Conservation (phyloP, 352 stramenopile genomes). For the Blastocystis sp. region DNA sequence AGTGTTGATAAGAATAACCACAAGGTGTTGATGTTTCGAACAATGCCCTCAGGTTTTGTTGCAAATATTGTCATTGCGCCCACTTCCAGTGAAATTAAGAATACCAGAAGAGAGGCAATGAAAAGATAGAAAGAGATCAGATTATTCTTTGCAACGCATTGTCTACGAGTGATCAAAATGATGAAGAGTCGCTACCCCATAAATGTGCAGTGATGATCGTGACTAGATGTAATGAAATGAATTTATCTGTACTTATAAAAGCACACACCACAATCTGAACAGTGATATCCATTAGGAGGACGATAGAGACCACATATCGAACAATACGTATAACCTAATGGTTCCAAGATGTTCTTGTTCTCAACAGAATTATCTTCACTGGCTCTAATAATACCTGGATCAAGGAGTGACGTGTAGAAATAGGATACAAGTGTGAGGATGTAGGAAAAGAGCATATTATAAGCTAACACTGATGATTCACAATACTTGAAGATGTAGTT, state of each 20-base stretch:
- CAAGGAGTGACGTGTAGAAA: slow-evolving; percentile 13
- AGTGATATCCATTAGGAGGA: slow-evolving; percentile 8
- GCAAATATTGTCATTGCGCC: background rate
- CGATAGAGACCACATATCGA: slow-evolving; percentile 31
- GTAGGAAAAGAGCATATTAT: background rate
- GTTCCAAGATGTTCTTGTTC: slow-evolving; percentile 13
- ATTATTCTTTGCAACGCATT: slow-evolving; percentile 51
- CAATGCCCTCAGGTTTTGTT: background rate
- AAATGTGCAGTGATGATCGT: slow-evolving; percentile 44
- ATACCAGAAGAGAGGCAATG: background rate
- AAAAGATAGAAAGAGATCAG: slow-evolving; percentile 33
- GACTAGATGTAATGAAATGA: background rate
- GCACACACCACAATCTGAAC: background rate
- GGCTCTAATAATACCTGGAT: slow-evolving; percentile 25
- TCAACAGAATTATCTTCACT: slow-evolving; percentile 26
- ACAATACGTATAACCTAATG: slow-evolving; percentile 31
- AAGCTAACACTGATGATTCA: background rate
- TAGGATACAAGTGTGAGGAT: background rate
- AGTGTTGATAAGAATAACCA: background rate
- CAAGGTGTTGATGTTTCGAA: background rate
- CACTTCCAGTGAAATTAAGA: background rate
- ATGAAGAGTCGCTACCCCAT: background rate
- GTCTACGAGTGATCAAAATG: background rate
- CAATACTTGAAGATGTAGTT: background rate
- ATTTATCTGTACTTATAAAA: background rate